Base-by-base conservation (phyloP, 805 yeast species). In the Hanseniaspora lachancei region DNA sequence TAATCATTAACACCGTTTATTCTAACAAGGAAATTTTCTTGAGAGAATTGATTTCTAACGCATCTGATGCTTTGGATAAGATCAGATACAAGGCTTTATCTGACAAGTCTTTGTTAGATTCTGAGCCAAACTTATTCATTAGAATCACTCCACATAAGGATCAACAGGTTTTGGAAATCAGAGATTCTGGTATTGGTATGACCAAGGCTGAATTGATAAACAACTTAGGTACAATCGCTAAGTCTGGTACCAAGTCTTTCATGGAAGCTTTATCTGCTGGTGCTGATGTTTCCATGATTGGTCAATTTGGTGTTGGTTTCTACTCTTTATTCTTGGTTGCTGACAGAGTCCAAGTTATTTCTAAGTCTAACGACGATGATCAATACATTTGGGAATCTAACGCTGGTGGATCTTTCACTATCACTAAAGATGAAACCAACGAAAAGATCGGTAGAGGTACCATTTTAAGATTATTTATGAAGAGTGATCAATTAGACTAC, bases 261-360 rank as follows among this genome's bases (percentile, higher is more conserved):
- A 93, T 93, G 98, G 98, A 93, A 78, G 98, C 98, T 63, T 80
- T 95, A 63, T 84, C 95, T 63, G 97, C 97, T 62, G 98, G 98
- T 77, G 98, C 99, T 60, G 99, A 93, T 74, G 97, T 93, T 61
- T 89, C 97, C 62, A 93, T 93, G 98, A 93, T 93, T 77, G 99
- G 99, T 81, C 98, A 93, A 78, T 93, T 93, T 79, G 99, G 99
- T 89, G 98, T 93, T 66, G 99, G 99, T 83, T 93, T 93, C 91
- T 93, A 93, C 84, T 93, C 99, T 56, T 79, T 91, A 64, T 93
- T 93, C 86, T 81, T 93, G 78, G 98, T 93, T 71, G 97, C 98
- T 67, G 99, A 93, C 78, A 87, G 81, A 66, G 98, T 93, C 62
- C 96, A 93, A 78, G 99, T 93, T 66, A 87, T 93, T 72, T 87